Conservation (phyloP, 805 yeast species). For the Maudiozyma turicensis region DNA sequence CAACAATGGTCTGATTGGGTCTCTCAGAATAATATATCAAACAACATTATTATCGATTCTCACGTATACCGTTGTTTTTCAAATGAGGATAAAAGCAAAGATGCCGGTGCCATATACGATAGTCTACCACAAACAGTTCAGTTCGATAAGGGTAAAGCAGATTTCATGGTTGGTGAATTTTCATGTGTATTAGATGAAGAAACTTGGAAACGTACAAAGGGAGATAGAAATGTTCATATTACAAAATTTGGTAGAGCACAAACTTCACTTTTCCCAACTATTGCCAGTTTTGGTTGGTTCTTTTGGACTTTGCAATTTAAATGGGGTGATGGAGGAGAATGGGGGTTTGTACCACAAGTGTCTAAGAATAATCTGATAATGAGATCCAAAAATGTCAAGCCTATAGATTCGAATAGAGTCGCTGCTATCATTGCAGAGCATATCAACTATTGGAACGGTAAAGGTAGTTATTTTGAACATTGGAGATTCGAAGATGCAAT, state of each 20-base stretch:
- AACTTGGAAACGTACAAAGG: slow-evolving; percentile 51
- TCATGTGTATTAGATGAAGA: slow-evolving; percentile 75
- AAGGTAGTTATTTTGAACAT: slow-evolving; percentile 61
- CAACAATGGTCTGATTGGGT: slow-evolving; percentile 68
- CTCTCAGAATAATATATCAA: slow-evolving; percentile 25
- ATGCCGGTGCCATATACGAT: slow-evolving; percentile 51
- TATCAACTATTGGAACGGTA: slow-evolving; percentile 58
- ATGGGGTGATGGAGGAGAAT: slow-evolving; percentile 89
- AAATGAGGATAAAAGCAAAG: slow-evolving; percentile 56
- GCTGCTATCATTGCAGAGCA: slow-evolving; percentile 34
- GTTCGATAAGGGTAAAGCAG: slow-evolving; percentile 41
- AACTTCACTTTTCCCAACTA: slow-evolving; percentile 34
- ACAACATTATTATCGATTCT: slow-evolving; percentile 69
- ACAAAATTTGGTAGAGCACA: slow-evolving; percentile 53
- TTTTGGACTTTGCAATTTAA: slow-evolving; percentile 90
- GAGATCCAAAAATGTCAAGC: slow-evolving; percentile 14
- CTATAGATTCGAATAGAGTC: slow-evolving; percentile 30
- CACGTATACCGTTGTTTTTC: slow-evolving; percentile 84
- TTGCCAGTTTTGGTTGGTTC: slow-evolving; percentile 62
- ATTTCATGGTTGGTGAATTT: slow-evolving; percentile 79
- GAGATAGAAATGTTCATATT: slow-evolving; percentile 47
- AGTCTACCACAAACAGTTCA: slow-evolving; percentile 46
- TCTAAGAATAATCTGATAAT: slow-evolving; percentile 47
- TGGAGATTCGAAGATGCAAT: slow-evolving; percentile 77
- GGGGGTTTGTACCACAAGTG: slow-evolving; percentile 82